Conservation (phyloP, 495 filamentous ascomycete species). For the Paragyromitra xinjiangensis region DNA sequence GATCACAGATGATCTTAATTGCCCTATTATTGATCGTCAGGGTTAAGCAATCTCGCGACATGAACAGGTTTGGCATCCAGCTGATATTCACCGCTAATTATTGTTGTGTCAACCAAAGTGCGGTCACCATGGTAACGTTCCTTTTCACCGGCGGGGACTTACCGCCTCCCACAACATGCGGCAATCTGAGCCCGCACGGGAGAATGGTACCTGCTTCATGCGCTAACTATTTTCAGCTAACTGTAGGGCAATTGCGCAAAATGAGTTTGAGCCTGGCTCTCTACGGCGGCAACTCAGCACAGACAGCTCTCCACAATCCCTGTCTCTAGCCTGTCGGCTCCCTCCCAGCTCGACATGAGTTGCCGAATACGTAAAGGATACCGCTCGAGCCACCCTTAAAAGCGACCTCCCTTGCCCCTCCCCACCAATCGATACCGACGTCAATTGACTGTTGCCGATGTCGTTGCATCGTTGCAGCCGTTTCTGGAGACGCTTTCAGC, state of each 20-base stretch:
- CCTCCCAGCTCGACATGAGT: constrained; percentile 11
- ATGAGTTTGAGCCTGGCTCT: background rate
- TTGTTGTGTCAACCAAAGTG: constrained; percentile 14
- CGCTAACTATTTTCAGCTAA: constrained; percentile 15
- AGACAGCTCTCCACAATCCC: constrained; percentile 6
- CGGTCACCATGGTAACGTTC: constrained; percentile 19
- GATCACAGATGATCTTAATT: constrained; percentile 15
- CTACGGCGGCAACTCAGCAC: background rate
- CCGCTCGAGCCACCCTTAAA: constrained; percentile 40
- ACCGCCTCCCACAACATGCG: background rate
- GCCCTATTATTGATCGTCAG: constrained; percentile 3
- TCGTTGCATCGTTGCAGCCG: background rate
- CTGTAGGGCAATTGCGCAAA: constrained; percentile 34
- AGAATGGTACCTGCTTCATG: constrained; percentile 36
- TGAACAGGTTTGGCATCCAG: constrained; percentile 1
- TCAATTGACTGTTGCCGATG: background rate
- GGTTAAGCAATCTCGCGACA: background rate
- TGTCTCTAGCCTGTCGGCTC: constrained; percentile 15
- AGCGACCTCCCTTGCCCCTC: background rate
- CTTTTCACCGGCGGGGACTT: background rate
- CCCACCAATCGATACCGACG: constrained; percentile 2
- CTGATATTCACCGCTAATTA: constrained; percentile 10
- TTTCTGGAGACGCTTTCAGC: background rate
- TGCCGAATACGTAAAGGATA: background rate
- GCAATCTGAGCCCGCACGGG: background rate